phyloP scores from a whole-genome alignment of 192 early-diverging fungal species.

The Podila minutissima region DNA sequence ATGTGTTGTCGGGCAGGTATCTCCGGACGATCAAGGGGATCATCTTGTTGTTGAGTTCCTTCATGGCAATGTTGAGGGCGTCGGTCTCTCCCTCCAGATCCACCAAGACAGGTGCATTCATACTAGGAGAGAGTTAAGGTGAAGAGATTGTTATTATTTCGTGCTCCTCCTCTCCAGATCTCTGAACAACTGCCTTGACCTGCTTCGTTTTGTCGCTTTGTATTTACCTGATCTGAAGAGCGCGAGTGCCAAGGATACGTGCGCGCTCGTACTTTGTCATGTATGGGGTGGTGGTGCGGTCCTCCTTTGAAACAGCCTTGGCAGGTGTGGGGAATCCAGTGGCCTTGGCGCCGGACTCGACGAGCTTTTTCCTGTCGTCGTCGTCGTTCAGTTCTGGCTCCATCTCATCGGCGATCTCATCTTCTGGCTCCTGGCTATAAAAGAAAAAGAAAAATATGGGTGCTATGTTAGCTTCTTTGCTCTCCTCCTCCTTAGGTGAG shows the following conservation, averaged over 20 bases:
- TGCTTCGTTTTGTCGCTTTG: neutral
- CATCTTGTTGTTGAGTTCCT: slow-evolving; percentile 92
- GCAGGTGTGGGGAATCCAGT: slow-evolving; percentile 13
- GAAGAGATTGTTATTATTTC: neutral
- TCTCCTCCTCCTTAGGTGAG: too few relatives aligned
- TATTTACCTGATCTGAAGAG: slow-evolving; percentile 87
- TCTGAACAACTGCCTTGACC: neutral
- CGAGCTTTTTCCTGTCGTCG: slow-evolving; percentile 25
- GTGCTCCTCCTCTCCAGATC: neutral
- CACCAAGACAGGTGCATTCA: slow-evolving; percentile 99
- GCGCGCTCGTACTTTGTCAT: slow-evolving; percentile 99
- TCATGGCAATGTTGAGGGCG: slow-evolving; percentile 93
- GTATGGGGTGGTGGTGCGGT: slow-evolving; percentile 93
- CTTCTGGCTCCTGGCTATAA: slow-evolving; percentile 40
- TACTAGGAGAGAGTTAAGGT: slow-evolving; percentile 57
- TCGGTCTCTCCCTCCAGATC: slow-evolving; percentile 94
- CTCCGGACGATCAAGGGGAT: slow-evolving; percentile 93
- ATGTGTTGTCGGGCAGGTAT: slow-evolving; percentile 92
- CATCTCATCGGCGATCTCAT: slow-evolving; percentile 27
- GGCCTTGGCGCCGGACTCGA: slow-evolving; percentile 27
- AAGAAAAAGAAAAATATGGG: neutral
- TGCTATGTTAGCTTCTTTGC: neutral
- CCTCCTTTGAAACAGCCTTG: slow-evolving; percentile 68
- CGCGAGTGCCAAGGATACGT: slow-evolving; percentile 88
- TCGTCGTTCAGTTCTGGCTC: slow-evolving; percentile 33